Percentiles rank a stretch among this genome's conserved stretches.
Conservation (phyloP, 2,329 filamentous ascomycete species). For the Volutella citrinella region DNA sequence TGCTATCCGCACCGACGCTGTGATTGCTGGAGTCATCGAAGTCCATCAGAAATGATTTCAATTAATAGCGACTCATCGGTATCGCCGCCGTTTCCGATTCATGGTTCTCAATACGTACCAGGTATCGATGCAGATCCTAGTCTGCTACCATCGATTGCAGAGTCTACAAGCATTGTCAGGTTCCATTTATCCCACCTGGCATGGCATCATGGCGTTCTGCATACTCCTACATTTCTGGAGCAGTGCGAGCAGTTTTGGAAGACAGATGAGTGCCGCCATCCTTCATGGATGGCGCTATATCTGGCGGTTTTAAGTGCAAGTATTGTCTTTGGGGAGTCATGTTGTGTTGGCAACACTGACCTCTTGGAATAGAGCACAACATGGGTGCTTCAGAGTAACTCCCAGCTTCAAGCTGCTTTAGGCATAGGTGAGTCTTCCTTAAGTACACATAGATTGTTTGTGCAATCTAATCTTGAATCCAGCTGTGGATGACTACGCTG, state of each 20-base stretch:
- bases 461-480: too few species aligned
- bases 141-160: too few species aligned
- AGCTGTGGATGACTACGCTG: too few species aligned
- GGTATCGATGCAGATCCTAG: neutral
- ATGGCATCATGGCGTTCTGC: conserved; percentile 5
- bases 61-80: neutral
- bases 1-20: conserved; percentile 3
- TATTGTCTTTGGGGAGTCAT: neutral
- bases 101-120: neutral
- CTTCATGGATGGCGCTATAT: conserved; percentile 2
- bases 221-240: conserved; percentile 2
- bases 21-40: neutral
- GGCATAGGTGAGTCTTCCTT: too few species aligned
- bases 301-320: conserved; percentile 1
- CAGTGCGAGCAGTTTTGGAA: conserved; percentile 4
- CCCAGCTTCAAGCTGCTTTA: too few species aligned
- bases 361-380: neutral
- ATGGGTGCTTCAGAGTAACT: neutral
- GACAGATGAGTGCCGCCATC: neutral
- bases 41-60: neutral
- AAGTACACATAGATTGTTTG: too few species aligned
- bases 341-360: neutral
- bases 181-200: conserved; percentile 2
- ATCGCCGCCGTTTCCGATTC: neutral
- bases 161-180: neutral